These are phyloP conservation scores for Candida arabinofermentans DNA, from an alignment of 805 yeast species.

Conservation along the genomic window DNA sequence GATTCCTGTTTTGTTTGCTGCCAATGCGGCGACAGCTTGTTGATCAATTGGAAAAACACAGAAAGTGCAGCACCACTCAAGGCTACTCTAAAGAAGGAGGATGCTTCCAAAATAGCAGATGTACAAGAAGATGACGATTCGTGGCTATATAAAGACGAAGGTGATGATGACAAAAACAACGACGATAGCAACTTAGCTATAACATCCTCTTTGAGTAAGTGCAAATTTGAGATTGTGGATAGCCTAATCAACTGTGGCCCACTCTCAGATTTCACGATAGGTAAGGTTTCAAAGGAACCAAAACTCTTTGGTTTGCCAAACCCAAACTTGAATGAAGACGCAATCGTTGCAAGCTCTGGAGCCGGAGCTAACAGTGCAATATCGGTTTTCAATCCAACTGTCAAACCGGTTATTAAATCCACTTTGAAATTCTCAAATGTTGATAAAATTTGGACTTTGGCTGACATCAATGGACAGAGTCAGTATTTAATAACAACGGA, in stretches of 20 bases:
- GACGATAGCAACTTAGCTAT: neutral
- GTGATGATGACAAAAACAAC: conserved; percentile 18
- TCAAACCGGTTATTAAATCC: conserved; percentile 64
- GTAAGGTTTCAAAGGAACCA: conserved; percentile 50
- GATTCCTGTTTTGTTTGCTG: conserved; percentile 56
- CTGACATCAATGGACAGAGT: conserved; percentile 31
- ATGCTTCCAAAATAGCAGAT: neutral
- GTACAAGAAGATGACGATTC: conserved; percentile 41
- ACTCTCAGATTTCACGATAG: conserved; percentile 61
- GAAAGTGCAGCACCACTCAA: conserved; percentile 9
- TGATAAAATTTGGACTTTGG: conserved; percentile 71
- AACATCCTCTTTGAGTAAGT: conserved; percentile 13
- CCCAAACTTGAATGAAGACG: conserved; percentile 63
- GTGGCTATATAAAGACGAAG: conserved; percentile 35
- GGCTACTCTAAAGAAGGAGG: conserved; percentile 6
- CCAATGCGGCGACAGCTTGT: conserved; percentile 52
- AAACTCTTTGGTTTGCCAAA: conserved; percentile 60
- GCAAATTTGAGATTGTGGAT: conserved; percentile 47
- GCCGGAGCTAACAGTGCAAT: conserved; percentile 50
- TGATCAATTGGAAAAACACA: conserved; percentile 40
- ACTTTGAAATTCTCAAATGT: conserved; percentile 70
- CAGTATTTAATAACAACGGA: conserved; percentile 73
- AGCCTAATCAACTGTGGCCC: conserved; percentile 68
- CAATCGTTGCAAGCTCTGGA: conserved; percentile 71
- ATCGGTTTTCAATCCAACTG: conserved; percentile 60